Conservation (phyloP, 1,284 basidiomycete species). For the Ganoderma meredithae region DNA sequence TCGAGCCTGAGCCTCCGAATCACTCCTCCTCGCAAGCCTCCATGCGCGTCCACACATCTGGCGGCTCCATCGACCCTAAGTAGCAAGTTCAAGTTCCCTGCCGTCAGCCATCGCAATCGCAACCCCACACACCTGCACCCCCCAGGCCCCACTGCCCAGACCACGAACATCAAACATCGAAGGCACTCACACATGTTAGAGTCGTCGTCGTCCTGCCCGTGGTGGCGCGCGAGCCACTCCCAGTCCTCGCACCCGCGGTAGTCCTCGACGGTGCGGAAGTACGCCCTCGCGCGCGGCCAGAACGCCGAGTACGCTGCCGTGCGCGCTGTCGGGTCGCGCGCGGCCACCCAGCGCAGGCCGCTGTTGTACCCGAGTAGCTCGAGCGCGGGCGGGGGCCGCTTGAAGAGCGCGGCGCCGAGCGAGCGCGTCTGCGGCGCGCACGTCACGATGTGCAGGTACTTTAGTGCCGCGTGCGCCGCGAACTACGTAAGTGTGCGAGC, state of each 20-base stretch:
- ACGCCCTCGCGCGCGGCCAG: constrained; percentile 15
- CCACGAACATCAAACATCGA: not conserved
- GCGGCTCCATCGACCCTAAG: not conserved
- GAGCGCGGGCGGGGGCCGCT: not conserved
- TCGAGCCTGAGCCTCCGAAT: not conserved
- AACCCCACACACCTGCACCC: too few species aligned
- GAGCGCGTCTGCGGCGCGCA: not conserved
- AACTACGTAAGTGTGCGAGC: not conserved
- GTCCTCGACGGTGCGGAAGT: constrained; percentile 16
- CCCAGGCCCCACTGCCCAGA: too few species aligned
- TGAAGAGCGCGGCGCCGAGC: constrained; percentile 1
- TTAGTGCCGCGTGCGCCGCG: not conserved
- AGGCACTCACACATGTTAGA: not conserved
- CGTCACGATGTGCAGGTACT: constrained; percentile 1
- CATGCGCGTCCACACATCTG: not conserved
- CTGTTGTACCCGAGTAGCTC: constrained; percentile 9
- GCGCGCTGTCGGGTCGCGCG: not conserved
- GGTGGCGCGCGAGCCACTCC: constrained; percentile 25
- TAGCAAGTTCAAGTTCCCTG: too few species aligned
- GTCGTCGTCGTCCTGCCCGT: constrained; percentile 12
- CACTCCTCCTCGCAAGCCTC: not conserved
- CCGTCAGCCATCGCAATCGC: not conserved
- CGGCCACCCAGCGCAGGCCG: not conserved
- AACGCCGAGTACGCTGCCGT: constrained; percentile 5
- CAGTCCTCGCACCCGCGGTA: constrained; percentile 23